These are phyloP conservation scores for Solanum hybrid DNA, from an alignment of 305 asterid species.

Conservation along the genomic window DNA sequence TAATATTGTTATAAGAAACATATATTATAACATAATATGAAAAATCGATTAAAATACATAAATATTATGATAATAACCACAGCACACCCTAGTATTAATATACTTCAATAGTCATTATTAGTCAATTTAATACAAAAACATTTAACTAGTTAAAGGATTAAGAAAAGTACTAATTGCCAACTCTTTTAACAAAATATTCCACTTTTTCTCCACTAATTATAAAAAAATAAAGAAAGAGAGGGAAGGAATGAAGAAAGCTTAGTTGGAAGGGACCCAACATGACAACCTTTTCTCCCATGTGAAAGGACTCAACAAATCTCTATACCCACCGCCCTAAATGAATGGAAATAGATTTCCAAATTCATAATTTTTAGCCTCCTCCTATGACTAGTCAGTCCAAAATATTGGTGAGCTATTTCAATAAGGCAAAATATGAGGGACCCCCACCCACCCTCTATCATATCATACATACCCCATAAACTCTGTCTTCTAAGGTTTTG, in stretches of 20 bases:
- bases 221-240: neutral
- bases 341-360: conserved; percentile 1
- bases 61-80: neutral
- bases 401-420: conserved; percentile 20
- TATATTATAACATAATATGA: neutral
- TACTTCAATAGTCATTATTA: neutral
- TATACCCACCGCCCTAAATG: conserved; percentile 45
- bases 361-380: neutral
- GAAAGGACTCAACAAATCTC: conserved; percentile 29
- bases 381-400: conserved; percentile 9
- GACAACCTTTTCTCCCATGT: conserved; percentile 39
- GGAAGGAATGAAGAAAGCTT: conserved; percentile 28
- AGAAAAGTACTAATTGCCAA: neutral
- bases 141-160: neutral
- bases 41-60: neutral
- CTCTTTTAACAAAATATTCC: neutral
- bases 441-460: neutral
- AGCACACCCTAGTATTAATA: neutral
- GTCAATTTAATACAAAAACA: neutral
- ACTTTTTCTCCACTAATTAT: neutral
- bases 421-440: conserved; percentile 3
- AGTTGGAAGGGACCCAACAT: conserved; percentile 44
- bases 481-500: neutral
- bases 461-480: neutral
- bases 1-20: neutral